Evolutionary conservation across 2,329 filamentous ascomycete genomes (phyloP).

Genomic region (Ascochyta clinopodiicola): DNA sequence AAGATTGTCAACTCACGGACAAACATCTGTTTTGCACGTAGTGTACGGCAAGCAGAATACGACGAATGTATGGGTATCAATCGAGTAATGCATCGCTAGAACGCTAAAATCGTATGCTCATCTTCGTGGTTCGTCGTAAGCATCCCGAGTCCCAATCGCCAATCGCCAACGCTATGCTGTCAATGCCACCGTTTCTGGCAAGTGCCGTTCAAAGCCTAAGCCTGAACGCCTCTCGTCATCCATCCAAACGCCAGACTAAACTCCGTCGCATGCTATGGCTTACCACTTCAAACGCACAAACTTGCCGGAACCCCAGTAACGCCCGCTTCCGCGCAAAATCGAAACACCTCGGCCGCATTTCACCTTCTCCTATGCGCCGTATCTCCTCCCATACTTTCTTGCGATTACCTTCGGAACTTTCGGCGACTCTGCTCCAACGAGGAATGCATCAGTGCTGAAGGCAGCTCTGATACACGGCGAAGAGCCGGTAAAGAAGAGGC

Average conservation of each 20-base stretch:
- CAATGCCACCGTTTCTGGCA: background rate
- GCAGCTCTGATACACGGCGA: background rate
- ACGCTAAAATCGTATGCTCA: constrained; percentile 10
- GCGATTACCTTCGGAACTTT: background rate
- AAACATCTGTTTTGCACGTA: too few species aligned
- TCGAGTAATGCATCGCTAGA: background rate
- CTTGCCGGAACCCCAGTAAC: background rate
- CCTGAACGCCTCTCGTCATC: background rate
- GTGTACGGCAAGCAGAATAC: background rate
- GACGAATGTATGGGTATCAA: background rate
- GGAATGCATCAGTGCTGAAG: background rate
- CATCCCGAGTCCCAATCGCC: background rate
- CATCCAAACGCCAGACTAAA: background rate
- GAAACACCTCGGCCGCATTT: background rate
- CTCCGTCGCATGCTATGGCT: background rate
- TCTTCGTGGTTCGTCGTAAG: background rate
- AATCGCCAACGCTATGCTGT: constrained; percentile 20
- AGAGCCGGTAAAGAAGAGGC: background rate
- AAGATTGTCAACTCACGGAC: too few species aligned
- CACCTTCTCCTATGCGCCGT: background rate
- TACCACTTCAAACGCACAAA: background rate
- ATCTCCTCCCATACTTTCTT: too few species aligned
- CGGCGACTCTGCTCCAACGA: background rate
- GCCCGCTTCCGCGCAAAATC: background rate
- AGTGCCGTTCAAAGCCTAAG: background rate